Evolutionary conservation across 441 rosid species (phyloP).

Genomic region (Pelargonium citronellum): DNA sequence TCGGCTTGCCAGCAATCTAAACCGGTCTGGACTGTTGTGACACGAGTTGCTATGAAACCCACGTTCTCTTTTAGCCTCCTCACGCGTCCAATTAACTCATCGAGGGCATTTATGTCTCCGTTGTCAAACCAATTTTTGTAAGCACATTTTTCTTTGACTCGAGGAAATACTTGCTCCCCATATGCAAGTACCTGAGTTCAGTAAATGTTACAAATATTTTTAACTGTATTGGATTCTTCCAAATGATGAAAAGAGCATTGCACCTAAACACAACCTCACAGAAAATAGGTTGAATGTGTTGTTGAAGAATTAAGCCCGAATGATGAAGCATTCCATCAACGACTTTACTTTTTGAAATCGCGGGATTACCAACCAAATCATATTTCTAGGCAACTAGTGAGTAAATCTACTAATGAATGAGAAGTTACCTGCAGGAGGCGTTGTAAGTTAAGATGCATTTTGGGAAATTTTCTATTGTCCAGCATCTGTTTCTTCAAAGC

Average conservation of each 20-base stretch:
- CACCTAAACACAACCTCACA: background rate
- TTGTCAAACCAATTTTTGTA: constrained; percentile 63
- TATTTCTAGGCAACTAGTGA: background rate
- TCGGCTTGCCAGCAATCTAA: constrained; percentile 92
- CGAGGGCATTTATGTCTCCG: constrained; percentile 59
- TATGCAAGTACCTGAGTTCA: constrained; percentile 71
- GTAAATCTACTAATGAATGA: constrained; percentile 6
- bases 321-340: background rate
- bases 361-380: constrained; percentile 3
- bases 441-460: constrained; percentile 88
- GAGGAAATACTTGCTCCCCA: constrained; percentile 93
- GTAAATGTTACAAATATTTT: background rate
- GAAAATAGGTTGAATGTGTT: background rate
- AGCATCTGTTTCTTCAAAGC: constrained; percentile 85
- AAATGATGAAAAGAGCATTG: background rate
- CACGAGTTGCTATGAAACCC: constrained; percentile 83
- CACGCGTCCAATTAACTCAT: constrained; percentile 72
- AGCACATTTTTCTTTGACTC: constrained; percentile 84
- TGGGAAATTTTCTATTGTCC: constrained; percentile 88
- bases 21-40: constrained; percentile 79
- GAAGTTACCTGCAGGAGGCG: constrained; percentile 73
- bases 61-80: constrained; percentile 89
- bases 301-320: background rate
- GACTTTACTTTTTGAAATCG: constrained; percentile 6
- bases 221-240: background rate